Evolutionary conservation across 2,329 filamentous ascomycete species (phyloP).

Genomic region (Lasiodiplodia gonubiensis): DNA sequence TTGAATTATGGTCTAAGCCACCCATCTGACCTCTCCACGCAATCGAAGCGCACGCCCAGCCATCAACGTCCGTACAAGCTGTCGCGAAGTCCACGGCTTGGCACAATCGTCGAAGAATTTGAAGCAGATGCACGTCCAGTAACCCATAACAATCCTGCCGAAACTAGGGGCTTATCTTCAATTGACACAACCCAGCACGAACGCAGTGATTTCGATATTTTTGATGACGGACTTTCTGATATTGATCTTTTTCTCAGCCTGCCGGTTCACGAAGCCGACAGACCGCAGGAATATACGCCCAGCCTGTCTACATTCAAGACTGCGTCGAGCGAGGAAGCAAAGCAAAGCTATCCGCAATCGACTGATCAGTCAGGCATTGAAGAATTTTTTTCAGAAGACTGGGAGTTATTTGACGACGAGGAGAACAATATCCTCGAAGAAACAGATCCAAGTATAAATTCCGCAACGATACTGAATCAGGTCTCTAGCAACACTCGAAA

Average conservation of each 20-base stretch:
- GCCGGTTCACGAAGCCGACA: not conserved
- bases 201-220: not conserved
- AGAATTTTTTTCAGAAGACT: not conserved
- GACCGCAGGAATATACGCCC: too few relatives aligned
- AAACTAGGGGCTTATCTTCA: not conserved
- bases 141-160: not conserved
- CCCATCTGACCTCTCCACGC: not conserved
- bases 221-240: conserved; percentile 3
- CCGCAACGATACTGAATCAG: conserved; percentile 5
- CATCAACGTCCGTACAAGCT: not conserved
- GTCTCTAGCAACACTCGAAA: conserved; percentile 13
- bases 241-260: not conserved
- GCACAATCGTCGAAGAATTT: not conserved
- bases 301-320: not conserved
- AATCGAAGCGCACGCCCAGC: not conserved
- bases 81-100: not conserved
- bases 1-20: not conserved
- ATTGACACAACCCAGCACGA: not conserved
- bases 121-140: not conserved
- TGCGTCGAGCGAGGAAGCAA: not conserved
- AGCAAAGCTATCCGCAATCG: not conserved
- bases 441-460: not conserved
- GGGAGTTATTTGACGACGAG: not conserved
- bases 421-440: not conserved
- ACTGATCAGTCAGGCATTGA: not conserved